Base-by-base conservation (phyloP, 805 yeast genomes). In the Saccharomyces eubayanus region DNA sequence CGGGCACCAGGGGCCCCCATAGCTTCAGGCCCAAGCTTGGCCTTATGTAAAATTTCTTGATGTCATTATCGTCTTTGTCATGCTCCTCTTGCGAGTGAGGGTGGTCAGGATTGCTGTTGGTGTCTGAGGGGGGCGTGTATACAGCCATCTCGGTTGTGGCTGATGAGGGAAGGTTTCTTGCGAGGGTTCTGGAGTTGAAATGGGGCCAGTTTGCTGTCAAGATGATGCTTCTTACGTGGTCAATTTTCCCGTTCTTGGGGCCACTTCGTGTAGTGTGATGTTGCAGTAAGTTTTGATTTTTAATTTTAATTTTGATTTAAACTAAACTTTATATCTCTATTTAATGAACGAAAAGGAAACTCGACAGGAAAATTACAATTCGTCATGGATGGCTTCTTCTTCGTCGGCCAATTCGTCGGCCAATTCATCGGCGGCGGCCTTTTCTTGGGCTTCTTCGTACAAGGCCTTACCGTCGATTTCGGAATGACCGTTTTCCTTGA, bases 1-100 rank as follows among this genome's bases (percentile, higher is more conserved):
- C 87, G 2, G 92, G 92, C 1, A 82, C 84, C 24, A 85, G 64
- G 0, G 89, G 89, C 0, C 90, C 87, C 84, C 88, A 82, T 31
- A 82, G 60, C 57, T 72, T 71, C 51, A 84, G 72, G 0, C 88
- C 89, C 24, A 82, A 64, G 51, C 81, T 78, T 2, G 90, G 90
- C 55, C 78, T 69, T 47, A 74, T 68, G 51, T 68, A 66, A 47
- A 68, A 66, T 31, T 59, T 57, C n/a, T 52, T 51, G 12, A 53
- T 21, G 28, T 59, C 58, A 29, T 58, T 53, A 46, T 58, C 56
- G 27, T 57, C 58, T 43, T 60, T 60, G 28, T 61, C 62, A 31
- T 55, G 55, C 43, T 56, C 56, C 5, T 57, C 55, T 36, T 36
- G 43, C 16, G 43, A 8, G 9, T n/a, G 43, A 36, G 43, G 21